Conservation (phyloP, 2,329 filamentous ascomycete genomes). For the Aquanectria penicillioides region DNA sequence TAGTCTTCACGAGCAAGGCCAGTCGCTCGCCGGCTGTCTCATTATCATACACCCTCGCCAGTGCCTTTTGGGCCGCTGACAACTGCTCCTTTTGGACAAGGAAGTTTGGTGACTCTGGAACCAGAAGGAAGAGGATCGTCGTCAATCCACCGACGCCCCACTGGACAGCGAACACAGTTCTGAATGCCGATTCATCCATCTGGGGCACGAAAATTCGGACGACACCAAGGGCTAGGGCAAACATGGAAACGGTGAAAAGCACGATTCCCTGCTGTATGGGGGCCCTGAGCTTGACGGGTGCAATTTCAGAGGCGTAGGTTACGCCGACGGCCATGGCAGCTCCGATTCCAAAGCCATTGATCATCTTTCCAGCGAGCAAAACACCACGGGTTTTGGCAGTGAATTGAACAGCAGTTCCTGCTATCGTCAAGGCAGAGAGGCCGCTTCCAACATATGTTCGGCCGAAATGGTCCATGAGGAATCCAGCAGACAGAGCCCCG, state of each 20-base stretch:
- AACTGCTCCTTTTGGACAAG: slow-evolving; percentile 12
- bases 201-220: slow-evolving; percentile 12
- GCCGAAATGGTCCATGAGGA: slow-evolving; percentile 20
- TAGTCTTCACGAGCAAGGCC: slow-evolving; percentile 12
- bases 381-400: slow-evolving; percentile 2
- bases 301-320: slow-evolving; percentile 20
- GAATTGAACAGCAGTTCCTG: slow-evolving; percentile 14
- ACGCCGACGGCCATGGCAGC: slow-evolving; percentile 17
- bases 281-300: slow-evolving; percentile 13
- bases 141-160: slow-evolving; percentile 15
- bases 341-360: slow-evolving; percentile 19
- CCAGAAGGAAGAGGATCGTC: slow-evolving; percentile 4
- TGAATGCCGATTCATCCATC: slow-evolving; percentile 6
- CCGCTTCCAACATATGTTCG: slow-evolving; percentile 8
- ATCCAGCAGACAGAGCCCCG: slow-evolving; percentile 13
- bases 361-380: slow-evolving; percentile 18
- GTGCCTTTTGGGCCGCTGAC: slow-evolving; percentile 1
- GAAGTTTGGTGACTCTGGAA: slow-evolving; percentile 18
- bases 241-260: slow-evolving; percentile 17
- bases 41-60: slow-evolving; percentile 4
- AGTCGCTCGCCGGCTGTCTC: slow-evolving; percentile 5
- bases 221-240: slow-evolving; percentile 8
- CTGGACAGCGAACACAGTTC: slow-evolving; percentile 12
- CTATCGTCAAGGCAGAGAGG: slow-evolving; percentile 10
- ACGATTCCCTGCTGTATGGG: slow-evolving; percentile 17